A percentile compares a stretch with the other conserved stretches of the same genome.
phyloP scores from a whole-genome alignment of 345 rosid species.

The Nephelium lappaceum region DNA sequence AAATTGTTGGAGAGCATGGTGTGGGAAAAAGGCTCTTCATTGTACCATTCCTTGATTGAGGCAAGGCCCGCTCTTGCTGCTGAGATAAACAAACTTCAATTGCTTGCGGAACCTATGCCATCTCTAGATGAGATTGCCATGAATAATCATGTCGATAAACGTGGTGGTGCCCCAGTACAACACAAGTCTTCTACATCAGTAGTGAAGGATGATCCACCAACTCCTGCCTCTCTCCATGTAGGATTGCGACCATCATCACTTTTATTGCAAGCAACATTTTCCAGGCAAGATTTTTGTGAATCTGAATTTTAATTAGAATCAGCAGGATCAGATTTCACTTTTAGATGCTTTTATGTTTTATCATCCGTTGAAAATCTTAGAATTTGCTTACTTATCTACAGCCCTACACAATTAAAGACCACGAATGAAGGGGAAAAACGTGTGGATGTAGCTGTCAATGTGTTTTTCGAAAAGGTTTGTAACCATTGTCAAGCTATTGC shows the following conservation, averaged over 20 bases:
- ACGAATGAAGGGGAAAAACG: constrained; percentile 87
- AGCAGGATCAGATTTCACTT: background rate
- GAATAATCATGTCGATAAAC: constrained; percentile 56
- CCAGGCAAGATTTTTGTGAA: constrained; percentile 48
- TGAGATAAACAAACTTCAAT: constrained; percentile 63
- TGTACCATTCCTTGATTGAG: constrained; percentile 85
- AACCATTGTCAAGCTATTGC: background rate
- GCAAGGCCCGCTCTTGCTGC: constrained; percentile 63
- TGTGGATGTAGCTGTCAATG: constrained; percentile 82
- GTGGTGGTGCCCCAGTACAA: constrained; percentile 73
- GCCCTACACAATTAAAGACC: constrained; percentile 90
- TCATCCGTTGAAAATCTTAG: constrained; percentile 4
- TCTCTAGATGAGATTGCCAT: constrained; percentile 74
- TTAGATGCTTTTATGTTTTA: constrained; percentile 7
- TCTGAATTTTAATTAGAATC: background rate
- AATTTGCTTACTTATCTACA: constrained; percentile 29
- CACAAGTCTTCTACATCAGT: constrained; percentile 69
- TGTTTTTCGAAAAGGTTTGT: constrained; percentile 77
- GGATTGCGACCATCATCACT: constrained; percentile 27
- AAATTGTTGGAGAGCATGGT: constrained; percentile 92
- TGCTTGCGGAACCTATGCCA: constrained; percentile 80
- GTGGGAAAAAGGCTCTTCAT: constrained; percentile 94
- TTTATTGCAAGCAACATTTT: constrained; percentile 72
- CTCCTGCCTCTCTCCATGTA: constrained; percentile 24
- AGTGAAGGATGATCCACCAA: constrained; percentile 67